Conservation (phyloP, 129 eudicot species). For the Centrapalus pauciflorus region DNA sequence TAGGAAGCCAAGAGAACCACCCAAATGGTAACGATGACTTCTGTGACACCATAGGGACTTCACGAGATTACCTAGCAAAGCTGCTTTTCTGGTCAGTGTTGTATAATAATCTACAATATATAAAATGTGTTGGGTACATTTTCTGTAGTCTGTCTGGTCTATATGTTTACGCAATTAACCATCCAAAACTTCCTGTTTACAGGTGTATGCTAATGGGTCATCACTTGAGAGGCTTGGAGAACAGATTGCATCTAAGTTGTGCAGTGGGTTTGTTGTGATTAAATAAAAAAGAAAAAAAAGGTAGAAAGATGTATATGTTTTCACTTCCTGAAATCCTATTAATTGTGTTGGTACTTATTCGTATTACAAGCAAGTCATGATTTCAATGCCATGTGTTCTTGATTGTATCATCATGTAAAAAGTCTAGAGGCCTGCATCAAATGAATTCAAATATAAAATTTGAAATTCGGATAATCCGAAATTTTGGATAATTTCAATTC, state of each 20-base stretch:
- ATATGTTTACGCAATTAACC: not conserved
- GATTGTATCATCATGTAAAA: slow-evolving; percentile 22
- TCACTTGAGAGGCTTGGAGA: slow-evolving; percentile 91
- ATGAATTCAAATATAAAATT: too few species aligned
- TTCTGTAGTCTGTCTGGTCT: too few species aligned
- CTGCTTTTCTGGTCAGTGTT: slow-evolving; percentile 83
- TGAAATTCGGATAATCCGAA: too few species aligned
- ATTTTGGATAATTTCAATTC: too few species aligned
- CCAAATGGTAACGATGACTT: slow-evolving; percentile 31
- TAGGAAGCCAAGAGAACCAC: slow-evolving; percentile 30
- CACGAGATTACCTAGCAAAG: slow-evolving; percentile 90
- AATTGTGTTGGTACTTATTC: slow-evolving; percentile 13
- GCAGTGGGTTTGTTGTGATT: slow-evolving; percentile 75
- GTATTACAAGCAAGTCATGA: slow-evolving; percentile 24
- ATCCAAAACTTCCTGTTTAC: not conserved
- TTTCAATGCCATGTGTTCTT: slow-evolving; percentile 29
- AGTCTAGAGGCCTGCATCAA: slow-evolving; percentile 7
- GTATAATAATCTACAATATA: slow-evolving; percentile 15
- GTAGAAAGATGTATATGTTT: slow-evolving; percentile 53
- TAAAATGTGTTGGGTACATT: too few species aligned
- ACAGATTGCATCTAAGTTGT: slow-evolving; percentile 78
- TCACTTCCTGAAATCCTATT: slow-evolving; percentile 5
- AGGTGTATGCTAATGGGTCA: slow-evolving; percentile 95
- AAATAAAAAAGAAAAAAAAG: slow-evolving; percentile 5
- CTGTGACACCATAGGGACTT: slow-evolving; percentile 60